A percentile compares a stretch with the other conserved stretches of the same genome.
Evolutionary conservation across 202 grass and related monocot species (phyloP).

Genomic region (Schoenoplectus triqueter): DNA sequence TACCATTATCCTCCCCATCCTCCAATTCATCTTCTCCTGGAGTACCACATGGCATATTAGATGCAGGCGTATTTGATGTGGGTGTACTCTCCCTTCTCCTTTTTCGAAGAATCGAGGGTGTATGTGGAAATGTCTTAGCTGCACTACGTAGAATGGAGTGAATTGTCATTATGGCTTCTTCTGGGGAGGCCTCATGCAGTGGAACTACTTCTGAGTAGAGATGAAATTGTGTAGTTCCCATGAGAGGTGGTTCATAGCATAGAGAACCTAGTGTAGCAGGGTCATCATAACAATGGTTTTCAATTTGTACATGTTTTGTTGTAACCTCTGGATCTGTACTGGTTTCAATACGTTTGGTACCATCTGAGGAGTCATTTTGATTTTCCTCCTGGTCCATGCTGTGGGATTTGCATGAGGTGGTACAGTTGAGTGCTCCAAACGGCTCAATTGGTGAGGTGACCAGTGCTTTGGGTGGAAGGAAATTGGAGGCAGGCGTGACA

Average conservation of each 20-base stretch:
- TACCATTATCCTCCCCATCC: constrained; percentile 50
- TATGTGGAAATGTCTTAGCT: constrained; percentile 73
- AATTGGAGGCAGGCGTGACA: constrained; percentile 12
- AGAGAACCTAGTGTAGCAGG: constrained; percentile 67
- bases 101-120: constrained; percentile 84
- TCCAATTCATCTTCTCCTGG: constrained; percentile 43
- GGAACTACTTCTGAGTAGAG: constrained; percentile 32
- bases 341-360: not conserved
- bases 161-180: constrained; percentile 44
- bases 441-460: constrained; percentile 25
- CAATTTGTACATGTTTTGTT: constrained; percentile 7
- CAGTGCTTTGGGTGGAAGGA: constrained; percentile 29
- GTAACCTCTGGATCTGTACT: constrained; percentile 8
- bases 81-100: constrained; percentile 65
- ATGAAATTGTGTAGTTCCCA: constrained; percentile 47
- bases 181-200: constrained; percentile 10
- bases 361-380: constrained; percentile 18
- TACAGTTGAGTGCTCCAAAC: not conserved
- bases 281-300: constrained; percentile 22
- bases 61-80: constrained; percentile 51
- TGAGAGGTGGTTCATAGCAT: constrained; percentile 63
- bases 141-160: constrained; percentile 84
- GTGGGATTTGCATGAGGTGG: constrained; percentile 26
- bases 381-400: constrained; percentile 16
- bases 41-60: constrained; percentile 48